Percentiles rank a stretch among this genome's conserved stretches.
Conservation (phyloP, 1,284 basidiomycete genomes). For the Irpex sp. region DNA sequence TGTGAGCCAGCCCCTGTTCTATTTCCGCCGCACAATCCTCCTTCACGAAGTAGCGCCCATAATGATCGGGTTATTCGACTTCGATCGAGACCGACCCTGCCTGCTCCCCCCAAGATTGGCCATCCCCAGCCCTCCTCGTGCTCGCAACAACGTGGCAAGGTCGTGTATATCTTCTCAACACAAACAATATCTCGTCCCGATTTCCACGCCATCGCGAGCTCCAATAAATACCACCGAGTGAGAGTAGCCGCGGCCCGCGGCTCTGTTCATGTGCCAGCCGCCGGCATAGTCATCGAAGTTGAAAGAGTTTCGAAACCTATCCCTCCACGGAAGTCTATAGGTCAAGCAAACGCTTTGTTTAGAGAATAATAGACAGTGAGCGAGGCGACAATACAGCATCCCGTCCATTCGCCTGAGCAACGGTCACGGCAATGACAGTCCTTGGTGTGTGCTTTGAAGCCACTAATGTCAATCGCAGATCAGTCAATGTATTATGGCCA, state of each 20-base stretch:
- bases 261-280: neutral
- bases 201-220: neutral
- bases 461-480: too few species aligned
- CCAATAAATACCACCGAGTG: neutral
- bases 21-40: constrained; percentile 1
- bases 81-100: neutral
- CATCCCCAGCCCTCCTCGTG: neutral
- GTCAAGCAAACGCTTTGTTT: too few species aligned
- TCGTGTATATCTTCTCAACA: neutral
- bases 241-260: neutral
- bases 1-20: neutral
- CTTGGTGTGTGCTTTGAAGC: too few species aligned
- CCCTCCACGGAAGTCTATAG: too few species aligned
- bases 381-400: too few species aligned
- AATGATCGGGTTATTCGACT: neutral
- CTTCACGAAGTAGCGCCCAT: neutral
- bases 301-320: neutral
- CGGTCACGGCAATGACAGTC: too few species aligned
- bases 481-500: neutral
- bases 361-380: too few species aligned
- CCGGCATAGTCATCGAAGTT: neutral
- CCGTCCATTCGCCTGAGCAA: too few species aligned
- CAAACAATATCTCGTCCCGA: neutral
- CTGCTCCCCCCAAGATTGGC: neutral
- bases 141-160: neutral